Base-by-base conservation (phyloP, 1,284 basidiomycete species). In the Pyrrhoderma noxium region DNA sequence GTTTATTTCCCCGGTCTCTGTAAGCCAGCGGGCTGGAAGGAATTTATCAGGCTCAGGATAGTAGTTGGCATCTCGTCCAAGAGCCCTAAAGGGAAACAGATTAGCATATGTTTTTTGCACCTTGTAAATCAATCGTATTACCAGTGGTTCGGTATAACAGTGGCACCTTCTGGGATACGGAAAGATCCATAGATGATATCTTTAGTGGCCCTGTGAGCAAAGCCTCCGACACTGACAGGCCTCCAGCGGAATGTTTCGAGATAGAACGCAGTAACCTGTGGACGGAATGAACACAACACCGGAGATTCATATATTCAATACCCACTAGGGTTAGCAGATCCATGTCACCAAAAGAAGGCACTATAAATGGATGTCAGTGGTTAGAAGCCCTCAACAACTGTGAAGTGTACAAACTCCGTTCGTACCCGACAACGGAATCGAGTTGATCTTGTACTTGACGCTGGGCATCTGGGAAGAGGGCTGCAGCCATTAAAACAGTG, bases 71-170 rank as follows among this genome's bases (percentile, higher is more conserved):
- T 84, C 80, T 37, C 72, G n/a, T 0, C 42, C 43, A 14, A 16
- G 23, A 27, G 27, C 40, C 41, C 52, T 38, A 56, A 27, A 14
- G 11, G 5, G 27, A 31, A 35, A 7, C 3, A 21, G 3, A 35
- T 38, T 1, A 47, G 21, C 19, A 35, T 22, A n/a, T n/a, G n/a
- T 5, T 31, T 31, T n/a, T 11, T 31, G 11, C 11, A 31, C 27
- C 11, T 31, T 23, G 19, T 49, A 43, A 22, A n/a, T n/a, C 40
- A 8, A 8, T 9, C 16, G 21, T 8, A 37, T 13, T 53, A 77
- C 81, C 82, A 85, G n/a, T 75, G 72, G 53, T 77, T 80, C 5
- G 76, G 80, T n/a, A 77, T 68, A 3, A 84, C 73, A 2, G 70
- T 74, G 0, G 80, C 69, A 1, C 80, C 81, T 23, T 69, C 70